Evolutionary conservation across 768 basidiomycete genomes (phyloP).

Genomic region (Pholiota molesta): DNA sequence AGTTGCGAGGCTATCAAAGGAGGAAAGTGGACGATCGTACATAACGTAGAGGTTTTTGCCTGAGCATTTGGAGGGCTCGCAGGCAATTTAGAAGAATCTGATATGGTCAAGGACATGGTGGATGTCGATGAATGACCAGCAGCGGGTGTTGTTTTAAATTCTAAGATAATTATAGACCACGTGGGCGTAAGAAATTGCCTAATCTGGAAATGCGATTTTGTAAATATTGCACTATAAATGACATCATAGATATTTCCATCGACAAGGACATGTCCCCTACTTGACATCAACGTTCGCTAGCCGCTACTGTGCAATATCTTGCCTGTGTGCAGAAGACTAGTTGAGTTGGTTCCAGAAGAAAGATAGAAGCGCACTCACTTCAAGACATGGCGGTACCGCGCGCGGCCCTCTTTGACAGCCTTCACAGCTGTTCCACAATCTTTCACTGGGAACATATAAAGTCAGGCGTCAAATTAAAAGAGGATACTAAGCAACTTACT

Average conservation of each 20-base stretch:
- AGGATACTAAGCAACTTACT: conserved; percentile 27
- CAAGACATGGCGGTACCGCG: conserved; percentile 59
- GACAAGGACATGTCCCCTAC: background rate
- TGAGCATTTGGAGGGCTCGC: no score
- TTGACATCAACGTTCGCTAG: background rate
- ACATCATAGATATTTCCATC: background rate
- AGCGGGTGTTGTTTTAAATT: no score
- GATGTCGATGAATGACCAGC: no score
- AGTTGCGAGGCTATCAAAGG: no score
- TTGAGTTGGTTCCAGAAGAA: background rate
- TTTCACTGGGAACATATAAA: conserved; percentile 34
- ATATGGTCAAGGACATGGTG: no score
- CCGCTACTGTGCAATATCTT: conserved; percentile 18
- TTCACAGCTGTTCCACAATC: conserved; percentile 50
- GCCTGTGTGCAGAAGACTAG: conserved; percentile 5
- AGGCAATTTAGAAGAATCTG: no score
- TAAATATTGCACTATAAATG: no score
- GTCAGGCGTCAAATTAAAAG: background rate
- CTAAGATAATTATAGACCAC: no score
- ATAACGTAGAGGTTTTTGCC: no score
- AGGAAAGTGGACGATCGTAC: no score
- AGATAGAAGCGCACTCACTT: conserved; percentile 23
- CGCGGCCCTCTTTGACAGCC: conserved; percentile 47
- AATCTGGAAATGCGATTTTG: no score
- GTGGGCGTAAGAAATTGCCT: no score